Evolutionary conservation across 176 grass and related monocot species (phyloP), one percentile per base, ranked within the genome.

Genomic region (Leersia perrieri): DNA sequence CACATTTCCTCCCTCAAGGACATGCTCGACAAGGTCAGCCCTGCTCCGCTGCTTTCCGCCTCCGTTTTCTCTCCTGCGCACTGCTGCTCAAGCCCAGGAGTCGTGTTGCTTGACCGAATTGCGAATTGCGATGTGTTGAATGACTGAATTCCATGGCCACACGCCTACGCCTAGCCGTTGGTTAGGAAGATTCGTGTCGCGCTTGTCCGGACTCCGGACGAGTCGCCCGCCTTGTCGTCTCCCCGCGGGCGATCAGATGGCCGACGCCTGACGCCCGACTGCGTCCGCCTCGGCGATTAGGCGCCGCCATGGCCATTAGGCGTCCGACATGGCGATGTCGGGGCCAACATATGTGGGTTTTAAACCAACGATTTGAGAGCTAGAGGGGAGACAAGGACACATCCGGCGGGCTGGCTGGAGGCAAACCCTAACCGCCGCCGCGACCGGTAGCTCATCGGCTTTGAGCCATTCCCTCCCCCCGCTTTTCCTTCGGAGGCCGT

Each of bases 1-100:
- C 88, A 94, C 76, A 97, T 97, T 49, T 94, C 91, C 65, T 90
- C 94, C 73, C 89, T 97, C 68, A 92, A 97, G 88, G 94, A 92
- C 29, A 97, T 97, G 94, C 89, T 97, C 76, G 89, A 97, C 90
- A 87, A 92, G 92, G 94, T 94, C 68, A 66, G 4, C 14, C 9
- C 75, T 35, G 41, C 68, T 71, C 68, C 41, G n/a, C n/a, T 51
- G 15, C 47, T 51, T 14, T n/a, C n/a, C n/a, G n/a, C 36, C 18
- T 66, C 5, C 34, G 42, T 23, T 57, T 2, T 85, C 47, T 51
- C 47, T 51, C 47, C 47, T 51, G 47, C 16, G 16, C 6, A 51
- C 15, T 62, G 30, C 31, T 65, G 39, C 58, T 33, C 42, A n/a
- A 55, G 53, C n/a, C n/a, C n/a, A n/a, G n/a, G n/a, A n/a, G n/a